Base-by-base conservation (phyloP, 2,329 filamentous ascomycete species). In the Clonostachys solani region DNA sequence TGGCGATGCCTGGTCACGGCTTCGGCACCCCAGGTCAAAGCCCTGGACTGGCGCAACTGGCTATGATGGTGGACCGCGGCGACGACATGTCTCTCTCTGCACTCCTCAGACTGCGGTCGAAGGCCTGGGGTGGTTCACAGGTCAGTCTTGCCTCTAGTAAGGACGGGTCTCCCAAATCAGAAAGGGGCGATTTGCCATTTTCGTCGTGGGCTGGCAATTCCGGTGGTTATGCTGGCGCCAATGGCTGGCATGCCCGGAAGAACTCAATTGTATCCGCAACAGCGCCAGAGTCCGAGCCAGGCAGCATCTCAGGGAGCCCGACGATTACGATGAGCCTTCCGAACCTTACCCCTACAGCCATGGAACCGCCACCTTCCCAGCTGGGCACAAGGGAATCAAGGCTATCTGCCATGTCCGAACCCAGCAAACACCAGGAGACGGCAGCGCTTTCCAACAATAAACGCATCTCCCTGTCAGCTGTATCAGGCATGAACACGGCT, bases 91-190 rank as follows among this genome's bases (percentile, higher is more conserved):
- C 79, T 19, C 68, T 95, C 8, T 84, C 84, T 43, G 79, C 86
- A 1, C 72, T 95, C 15, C 74, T 89, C 66, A 86, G 83, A 51
- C 66, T 95, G 40, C 81, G 91, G 5, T 84, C 81, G 12, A 84
- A 80, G 44, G 86, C 90, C 0, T 96, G 89, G 80, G 89, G 89
- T 19, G 87, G 87, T 5, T 94, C 89, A 48, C 87, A 89, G 57
- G 83, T 78, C 1, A 92, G 46, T 56, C 67, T 91, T 6, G 74
- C 74, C 52, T 81, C 77, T 4, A 73, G 74, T 36, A 65, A 68
- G 6, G 75, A 77, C 43, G 75, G 74, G 4, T 78, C 75, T 16
- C 76, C 76, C 2, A 64, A 67, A 23, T 74, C 73, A 5, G 72
- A 76, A 40, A 67, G 75, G 47, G 73, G 68, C 2, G 78, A 79